Conservation (phyloP, 2,329 filamentous ascomycete genomes). For the Zarea fungicola region DNA sequence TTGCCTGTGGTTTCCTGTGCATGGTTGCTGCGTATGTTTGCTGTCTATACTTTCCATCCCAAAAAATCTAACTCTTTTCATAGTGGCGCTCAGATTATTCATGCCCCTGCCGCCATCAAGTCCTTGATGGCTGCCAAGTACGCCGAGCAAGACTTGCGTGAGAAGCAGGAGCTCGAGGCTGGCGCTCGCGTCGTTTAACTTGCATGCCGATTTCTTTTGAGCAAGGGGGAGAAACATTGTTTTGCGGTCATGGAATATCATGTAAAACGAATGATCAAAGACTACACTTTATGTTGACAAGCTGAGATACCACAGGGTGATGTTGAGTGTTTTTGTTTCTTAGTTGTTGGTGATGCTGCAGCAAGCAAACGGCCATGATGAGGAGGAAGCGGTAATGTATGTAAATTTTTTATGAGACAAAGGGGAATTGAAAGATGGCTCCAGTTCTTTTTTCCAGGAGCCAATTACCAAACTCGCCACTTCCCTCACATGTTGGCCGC, state of each 20-base stretch:
- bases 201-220: too few relatives aligned
- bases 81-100: constrained; percentile 2
- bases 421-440: too few relatives aligned
- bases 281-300: neutral
- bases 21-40: constrained; percentile 3
- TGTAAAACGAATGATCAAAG: too few relatives aligned
- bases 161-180: constrained; percentile 8
- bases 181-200: neutral
- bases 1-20: constrained; percentile 9
- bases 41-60: neutral
- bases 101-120: constrained; percentile 7
- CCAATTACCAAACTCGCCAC: too few relatives aligned
- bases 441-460: too few relatives aligned
- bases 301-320: neutral
- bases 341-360: too few relatives aligned
- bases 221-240: too few relatives aligned
- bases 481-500: too few relatives aligned
- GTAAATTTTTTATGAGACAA: too few relatives aligned
- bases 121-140: constrained; percentile 9
- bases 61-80: neutral
- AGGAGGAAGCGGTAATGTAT: neutral
- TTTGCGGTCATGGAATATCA: too few relatives aligned
- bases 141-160: neutral
- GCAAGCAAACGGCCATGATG: neutral
- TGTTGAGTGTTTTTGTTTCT: neutral